Evolutionary conservation across 805 yeast species (phyloP).

Genomic region (Ogataea henricii): DNA sequence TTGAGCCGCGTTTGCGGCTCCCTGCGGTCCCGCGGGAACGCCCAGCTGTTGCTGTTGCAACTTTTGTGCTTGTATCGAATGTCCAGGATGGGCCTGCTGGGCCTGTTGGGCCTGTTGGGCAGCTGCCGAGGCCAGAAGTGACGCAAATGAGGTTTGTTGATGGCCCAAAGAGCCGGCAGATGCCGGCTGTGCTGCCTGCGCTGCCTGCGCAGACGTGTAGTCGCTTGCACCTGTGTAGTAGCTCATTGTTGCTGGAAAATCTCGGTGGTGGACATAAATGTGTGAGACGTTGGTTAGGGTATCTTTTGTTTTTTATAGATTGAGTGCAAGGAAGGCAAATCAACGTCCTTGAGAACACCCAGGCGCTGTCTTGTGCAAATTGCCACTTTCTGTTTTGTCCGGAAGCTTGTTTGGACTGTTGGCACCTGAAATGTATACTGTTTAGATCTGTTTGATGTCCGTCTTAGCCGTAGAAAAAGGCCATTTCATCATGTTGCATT

Average conservation of each 20-base stretch:
- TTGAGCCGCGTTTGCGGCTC: conserved; percentile 1
- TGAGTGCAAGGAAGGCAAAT: background rate
- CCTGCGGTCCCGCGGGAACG: background rate
- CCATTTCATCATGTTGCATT: conserved; percentile 8
- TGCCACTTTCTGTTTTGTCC: background rate
- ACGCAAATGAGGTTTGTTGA: conserved; percentile 24
- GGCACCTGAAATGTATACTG: background rate
- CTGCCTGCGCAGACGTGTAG: background rate
- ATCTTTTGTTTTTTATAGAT: background rate
- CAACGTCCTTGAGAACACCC: background rate
- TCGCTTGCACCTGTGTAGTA: conserved; percentile 4
- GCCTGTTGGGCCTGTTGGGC: conserved; percentile 16
- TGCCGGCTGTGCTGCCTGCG: conserved; percentile 3
- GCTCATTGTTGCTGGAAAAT: background rate
- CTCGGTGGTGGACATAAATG: background rate
- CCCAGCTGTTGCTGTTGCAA: background rate
- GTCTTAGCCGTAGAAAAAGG: conserved; percentile 6
- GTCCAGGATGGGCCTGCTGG: conserved; percentile 5
- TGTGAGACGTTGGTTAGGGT: background rate
- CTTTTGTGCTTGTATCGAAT: background rate
- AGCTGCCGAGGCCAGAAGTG: conserved; percentile 23
- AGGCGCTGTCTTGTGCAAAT: background rate
- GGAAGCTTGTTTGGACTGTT: background rate
- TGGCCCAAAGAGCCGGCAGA: conserved; percentile 4
- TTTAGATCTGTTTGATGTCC: background rate